Evolutionary conservation across 306 rosid genomes (phyloP).

Genomic region (Acacia confusa): DNA sequence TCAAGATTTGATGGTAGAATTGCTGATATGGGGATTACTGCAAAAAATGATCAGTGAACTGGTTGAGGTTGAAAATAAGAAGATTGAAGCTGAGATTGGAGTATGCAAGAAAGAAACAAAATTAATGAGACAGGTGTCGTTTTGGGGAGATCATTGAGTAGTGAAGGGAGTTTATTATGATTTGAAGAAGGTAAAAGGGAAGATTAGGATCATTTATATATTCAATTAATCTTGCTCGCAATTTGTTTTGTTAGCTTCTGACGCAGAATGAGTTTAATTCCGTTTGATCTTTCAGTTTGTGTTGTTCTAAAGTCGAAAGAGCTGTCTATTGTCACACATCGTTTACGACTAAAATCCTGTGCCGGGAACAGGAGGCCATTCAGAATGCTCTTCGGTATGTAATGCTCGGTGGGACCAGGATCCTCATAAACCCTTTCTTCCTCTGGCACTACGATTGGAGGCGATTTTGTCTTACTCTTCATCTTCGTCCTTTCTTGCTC

Average conservation of each 20-base stretch:
- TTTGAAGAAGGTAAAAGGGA: slow-evolving; percentile 45
- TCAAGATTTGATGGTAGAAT: slow-evolving; percentile 69
- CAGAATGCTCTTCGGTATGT: slow-evolving; percentile 31
- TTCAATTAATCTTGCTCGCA: background rate
- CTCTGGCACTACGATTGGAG: too few relatives aligned
- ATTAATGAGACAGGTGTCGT: slow-evolving; percentile 50
- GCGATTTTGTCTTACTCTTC: slow-evolving; percentile 22
- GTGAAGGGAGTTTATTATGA: background rate
- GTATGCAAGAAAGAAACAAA: slow-evolving; percentile 57
- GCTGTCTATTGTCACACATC: too few relatives aligned
- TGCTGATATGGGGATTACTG: slow-evolving; percentile 55
- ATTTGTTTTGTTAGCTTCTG: background rate
- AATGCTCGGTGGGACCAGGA: slow-evolving; percentile 33
- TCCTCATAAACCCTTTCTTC: slow-evolving; percentile 53
- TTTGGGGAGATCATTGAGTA: slow-evolving; percentile 24
- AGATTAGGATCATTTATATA: background rate
- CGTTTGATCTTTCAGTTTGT: background rate
- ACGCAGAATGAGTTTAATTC: background rate
- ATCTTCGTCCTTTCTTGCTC: slow-evolving; percentile 47
- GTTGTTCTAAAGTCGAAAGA: too few relatives aligned
- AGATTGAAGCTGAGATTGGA: slow-evolving; percentile 56
- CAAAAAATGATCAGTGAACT: slow-evolving; percentile 66
- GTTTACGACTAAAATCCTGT: too few relatives aligned
- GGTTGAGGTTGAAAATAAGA: slow-evolving; percentile 69
- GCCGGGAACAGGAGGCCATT: slow-evolving; percentile 28